phyloP scores from a whole-genome alignment of 495 filamentous ascomycete species.

The Xeromyces bisporus region DNA sequence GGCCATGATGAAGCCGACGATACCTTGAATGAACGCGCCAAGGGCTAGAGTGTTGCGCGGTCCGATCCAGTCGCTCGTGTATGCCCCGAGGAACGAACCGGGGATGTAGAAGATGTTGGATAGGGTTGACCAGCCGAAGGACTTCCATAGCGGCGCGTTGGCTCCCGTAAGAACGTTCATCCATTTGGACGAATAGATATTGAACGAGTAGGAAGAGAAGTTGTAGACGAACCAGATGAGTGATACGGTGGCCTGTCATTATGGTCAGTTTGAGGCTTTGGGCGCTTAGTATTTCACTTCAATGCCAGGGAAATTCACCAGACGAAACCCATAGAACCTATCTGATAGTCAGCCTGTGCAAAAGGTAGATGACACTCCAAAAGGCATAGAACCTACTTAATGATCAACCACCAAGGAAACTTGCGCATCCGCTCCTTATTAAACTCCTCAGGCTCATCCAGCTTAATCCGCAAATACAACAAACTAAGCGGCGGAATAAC shows the following conservation, averaged over 20 bases:
- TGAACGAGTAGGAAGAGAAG: constrained; percentile 65
- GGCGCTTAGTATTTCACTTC: background rate
- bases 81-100: constrained; percentile 59
- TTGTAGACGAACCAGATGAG: constrained; percentile 91
- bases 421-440: constrained; percentile 39
- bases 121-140: constrained; percentile 73
- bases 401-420: constrained; percentile 31
- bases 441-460: constrained; percentile 75
- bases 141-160: constrained; percentile 44
- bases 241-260: constrained; percentile 47
- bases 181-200: constrained; percentile 60
- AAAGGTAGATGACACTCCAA: no score
- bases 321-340: constrained; percentile 35
- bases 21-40: constrained; percentile 49
- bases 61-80: constrained; percentile 56
- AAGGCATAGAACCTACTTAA: constrained; percentile 22
- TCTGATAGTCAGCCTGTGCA: constrained; percentile 1
- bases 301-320: no score
- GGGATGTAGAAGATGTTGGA: constrained; percentile 80
- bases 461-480: constrained; percentile 54
- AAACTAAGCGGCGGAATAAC: constrained; percentile 62
- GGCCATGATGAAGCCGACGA: constrained; percentile 81
- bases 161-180: constrained; percentile 44
- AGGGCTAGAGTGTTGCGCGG: constrained; percentile 52
- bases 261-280: constrained; percentile 35